Percentiles rank a stretch among this genome's conserved stretches.
Evolutionary conservation across 2,329 filamentous ascomycete species (phyloP).

Genomic region (Trichoderma semiorbis): DNA sequence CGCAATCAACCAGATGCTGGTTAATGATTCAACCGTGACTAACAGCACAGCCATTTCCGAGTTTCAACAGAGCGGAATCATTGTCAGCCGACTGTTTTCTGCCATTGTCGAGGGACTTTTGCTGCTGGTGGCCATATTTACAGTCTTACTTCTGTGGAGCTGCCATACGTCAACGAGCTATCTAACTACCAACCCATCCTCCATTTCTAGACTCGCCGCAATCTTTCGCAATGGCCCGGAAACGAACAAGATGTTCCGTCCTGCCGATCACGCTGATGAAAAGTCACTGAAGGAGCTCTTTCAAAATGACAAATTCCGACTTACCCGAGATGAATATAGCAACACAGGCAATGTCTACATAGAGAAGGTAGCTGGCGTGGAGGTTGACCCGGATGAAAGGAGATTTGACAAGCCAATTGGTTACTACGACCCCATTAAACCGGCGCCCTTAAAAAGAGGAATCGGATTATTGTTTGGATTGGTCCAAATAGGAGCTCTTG

Average conservation of each 20-base stretch:
- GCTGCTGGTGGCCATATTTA: constrained; percentile 22
- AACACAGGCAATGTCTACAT: not conserved
- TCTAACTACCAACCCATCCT: constrained; percentile 27
- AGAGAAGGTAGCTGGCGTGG: not conserved
- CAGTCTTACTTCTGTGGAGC: constrained; percentile 20
- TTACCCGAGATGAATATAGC: not conserved
- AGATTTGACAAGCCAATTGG: constrained; percentile 13
- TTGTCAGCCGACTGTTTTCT: constrained; percentile 34
- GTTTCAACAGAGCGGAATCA: constrained; percentile 27
- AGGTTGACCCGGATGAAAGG: not conserved
- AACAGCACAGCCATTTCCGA: constrained; percentile 19
- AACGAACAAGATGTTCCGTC: not conserved
- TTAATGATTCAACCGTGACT: constrained; percentile 9
- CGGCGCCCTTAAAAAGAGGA: constrained; percentile 21
- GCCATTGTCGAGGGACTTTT: constrained; percentile 30
- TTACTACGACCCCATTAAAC: constrained; percentile 27
- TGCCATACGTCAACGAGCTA: constrained; percentile 15
- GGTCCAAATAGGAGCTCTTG: constrained; percentile 20
- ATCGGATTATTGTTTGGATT: constrained; percentile 22
- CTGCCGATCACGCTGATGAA: constrained; percentile 20
- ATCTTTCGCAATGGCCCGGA: constrained; percentile 19
- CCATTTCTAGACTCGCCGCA: not conserved
- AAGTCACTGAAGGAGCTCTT: constrained; percentile 9
- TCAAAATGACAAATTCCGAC: constrained; percentile 19
- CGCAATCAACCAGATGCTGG: constrained; percentile 22